Evolutionary conservation across 2,329 filamentous ascomycete species (phyloP).

Genomic region (Microcyclospora tardicrescens): DNA sequence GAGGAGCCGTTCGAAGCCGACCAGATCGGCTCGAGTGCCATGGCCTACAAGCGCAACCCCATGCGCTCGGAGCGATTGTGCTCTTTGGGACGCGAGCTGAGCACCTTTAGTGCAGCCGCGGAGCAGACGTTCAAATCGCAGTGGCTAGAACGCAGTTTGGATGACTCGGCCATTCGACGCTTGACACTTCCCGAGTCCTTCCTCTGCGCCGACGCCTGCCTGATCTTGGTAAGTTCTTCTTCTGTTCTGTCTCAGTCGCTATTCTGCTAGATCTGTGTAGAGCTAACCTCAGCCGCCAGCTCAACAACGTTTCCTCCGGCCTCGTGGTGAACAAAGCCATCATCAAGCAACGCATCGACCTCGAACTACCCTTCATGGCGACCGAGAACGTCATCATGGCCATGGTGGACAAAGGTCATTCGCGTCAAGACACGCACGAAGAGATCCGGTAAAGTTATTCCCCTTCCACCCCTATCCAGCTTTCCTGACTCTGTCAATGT

Average conservation of each 20-base stretch:
- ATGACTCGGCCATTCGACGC: slow-evolving; percentile 59
- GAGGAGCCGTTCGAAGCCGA: slow-evolving; percentile 73
- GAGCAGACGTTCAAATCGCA: slow-evolving; percentile 57
- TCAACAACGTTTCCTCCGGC: slow-evolving; percentile 58
- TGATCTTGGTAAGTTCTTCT: slow-evolving; percentile 37
- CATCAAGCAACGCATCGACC: slow-evolving; percentile 53
- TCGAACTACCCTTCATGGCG: slow-evolving; percentile 62
- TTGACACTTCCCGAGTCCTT: slow-evolving; percentile 38
- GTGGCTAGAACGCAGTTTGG: slow-evolving; percentile 67
- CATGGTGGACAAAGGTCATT: slow-evolving; percentile 55
- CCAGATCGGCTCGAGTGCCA: slow-evolving; percentile 59
- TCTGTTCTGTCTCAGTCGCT: background rate
- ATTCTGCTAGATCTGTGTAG: slow-evolving; percentile 1
- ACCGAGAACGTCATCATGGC: slow-evolving; percentile 61
- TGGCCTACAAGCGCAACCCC: slow-evolving; percentile 54
- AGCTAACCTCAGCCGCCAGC: slow-evolving; percentile 7
- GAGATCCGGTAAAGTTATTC: slow-evolving; percentile 45
- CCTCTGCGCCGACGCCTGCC: slow-evolving; percentile 41
- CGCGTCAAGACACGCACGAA: slow-evolving; percentile 74
- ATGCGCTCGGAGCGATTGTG: slow-evolving; percentile 50
- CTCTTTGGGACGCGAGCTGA: slow-evolving; percentile 39
- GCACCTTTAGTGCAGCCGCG: slow-evolving; percentile 42
- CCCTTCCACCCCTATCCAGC: background rate
- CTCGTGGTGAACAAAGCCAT: slow-evolving; percentile 66
- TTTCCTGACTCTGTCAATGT: background rate